These are phyloP conservation scores for Pyrenula aspistea DNA, from an alignment of 495 filamentous ascomycete species.

Conservation along the genomic window DNA sequence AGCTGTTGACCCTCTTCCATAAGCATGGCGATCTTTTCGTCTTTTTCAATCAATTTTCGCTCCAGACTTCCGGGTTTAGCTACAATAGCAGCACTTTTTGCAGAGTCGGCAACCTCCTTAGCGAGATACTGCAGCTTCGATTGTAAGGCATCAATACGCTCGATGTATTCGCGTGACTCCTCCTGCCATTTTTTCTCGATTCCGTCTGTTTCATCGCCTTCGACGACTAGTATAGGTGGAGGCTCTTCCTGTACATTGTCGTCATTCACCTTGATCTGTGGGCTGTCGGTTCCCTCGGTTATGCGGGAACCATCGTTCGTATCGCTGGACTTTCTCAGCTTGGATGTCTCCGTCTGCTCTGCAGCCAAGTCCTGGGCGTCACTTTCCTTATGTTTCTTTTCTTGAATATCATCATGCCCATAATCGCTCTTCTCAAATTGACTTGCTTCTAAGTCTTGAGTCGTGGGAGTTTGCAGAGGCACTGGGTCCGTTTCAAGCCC, in stretches of 20 bases:
- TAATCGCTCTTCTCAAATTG: neutral
- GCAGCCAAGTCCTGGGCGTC: neutral
- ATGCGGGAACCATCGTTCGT: neutral
- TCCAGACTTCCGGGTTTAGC: conserved; percentile 54
- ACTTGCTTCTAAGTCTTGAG: neutral
- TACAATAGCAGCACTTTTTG: conserved; percentile 47
- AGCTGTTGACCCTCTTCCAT: conserved; percentile 90
- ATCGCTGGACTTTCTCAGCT: neutral
- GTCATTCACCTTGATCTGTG: neutral
- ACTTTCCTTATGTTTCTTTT: neutral
- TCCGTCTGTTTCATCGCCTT: neutral
- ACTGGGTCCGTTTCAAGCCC: neutral
- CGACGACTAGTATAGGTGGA: neutral
- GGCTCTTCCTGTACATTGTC: neutral
- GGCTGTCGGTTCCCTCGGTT: neutral
- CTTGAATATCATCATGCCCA: neutral
- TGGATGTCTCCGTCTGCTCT: neutral
- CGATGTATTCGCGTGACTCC: conserved; percentile 69
- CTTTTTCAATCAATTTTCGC: conserved; percentile 73
- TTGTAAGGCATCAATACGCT: conserved; percentile 86
- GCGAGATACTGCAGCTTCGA: conserved; percentile 81
- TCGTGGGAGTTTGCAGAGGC: neutral
- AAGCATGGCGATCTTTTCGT: conserved; percentile 77
- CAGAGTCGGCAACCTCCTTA: conserved; percentile 60
- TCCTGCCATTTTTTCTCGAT: conserved; percentile 47